Evolutionary conservation across 2,329 filamentous ascomycete species (phyloP), one percentile per base, ranked within the genome.

Genomic region (Sporothrix brunneoviolacea): DNA sequence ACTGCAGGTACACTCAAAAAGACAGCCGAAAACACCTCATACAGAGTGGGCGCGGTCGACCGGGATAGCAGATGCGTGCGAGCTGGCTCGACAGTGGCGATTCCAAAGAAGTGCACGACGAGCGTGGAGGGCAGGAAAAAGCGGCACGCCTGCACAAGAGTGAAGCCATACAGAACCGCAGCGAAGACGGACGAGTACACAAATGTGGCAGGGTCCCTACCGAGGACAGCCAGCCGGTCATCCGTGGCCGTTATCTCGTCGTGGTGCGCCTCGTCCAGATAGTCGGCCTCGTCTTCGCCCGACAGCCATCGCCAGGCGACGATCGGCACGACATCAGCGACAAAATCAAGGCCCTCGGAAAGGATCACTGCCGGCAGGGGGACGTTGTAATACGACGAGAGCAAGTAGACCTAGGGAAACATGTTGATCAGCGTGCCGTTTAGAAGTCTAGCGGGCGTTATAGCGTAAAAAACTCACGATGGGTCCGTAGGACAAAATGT

Each of bases 311-410:
- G 39, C 42, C 52, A 54, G 8, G 15, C 32, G 8, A 38, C 8
- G 19, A 55, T 37, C 8, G 53, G 36, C 15, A 37, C 21, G 2
- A 50, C 4, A 28, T 56, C 54, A 5, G 51, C 47, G 1, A 12
- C 43, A 15, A 55, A 8, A 1, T 51, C 38, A 6, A 55, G 18
- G n/a, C 21, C 32, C 4, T 41, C 41, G 8, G 30, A 35, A 7
- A 48, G 18, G 2, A 51, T 8, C 8, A 30, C 44, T 2, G 51
- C 43, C 19, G 37, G 8, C 7, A 54, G n/a, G 1, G 56, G 48
- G 13, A 94, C 75, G 32, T 74, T 68, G 75, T 94, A 95, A 71
- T 94, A 95, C 47, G 82, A 82, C 27, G 75, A 74, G 24, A 95
- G 74, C 38, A 96, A 81, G 62, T 86, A 87, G 55, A 86, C 80